Conservation (phyloP, 202 grass and related monocot species). For the Alloteropsis angusta region DNA sequence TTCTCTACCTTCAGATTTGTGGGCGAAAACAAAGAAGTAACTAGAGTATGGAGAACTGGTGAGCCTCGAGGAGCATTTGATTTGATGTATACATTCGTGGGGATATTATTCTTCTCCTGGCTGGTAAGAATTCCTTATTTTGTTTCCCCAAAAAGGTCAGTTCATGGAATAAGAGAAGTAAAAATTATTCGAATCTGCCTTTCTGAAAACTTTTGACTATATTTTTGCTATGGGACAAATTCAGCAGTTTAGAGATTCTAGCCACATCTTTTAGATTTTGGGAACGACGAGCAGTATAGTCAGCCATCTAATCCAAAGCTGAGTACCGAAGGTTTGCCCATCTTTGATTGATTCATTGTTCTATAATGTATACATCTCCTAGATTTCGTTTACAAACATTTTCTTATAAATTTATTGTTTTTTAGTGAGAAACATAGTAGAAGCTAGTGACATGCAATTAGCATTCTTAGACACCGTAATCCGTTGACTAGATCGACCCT, state of each 20-base stretch:
- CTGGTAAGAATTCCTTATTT: not conserved
- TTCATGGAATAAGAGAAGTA: not conserved
- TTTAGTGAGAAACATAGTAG: no score
- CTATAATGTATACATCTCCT: no score
- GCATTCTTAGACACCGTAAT: no score
- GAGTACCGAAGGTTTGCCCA: no score
- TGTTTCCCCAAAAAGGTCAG: not conserved
- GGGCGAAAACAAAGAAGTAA: not conserved
- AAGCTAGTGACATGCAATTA: no score
- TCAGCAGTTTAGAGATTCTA: not conserved
- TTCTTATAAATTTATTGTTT: no score
- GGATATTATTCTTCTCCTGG: not conserved
- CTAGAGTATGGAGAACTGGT: not conserved
- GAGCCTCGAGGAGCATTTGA: not conserved
- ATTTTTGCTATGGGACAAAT: not conserved
- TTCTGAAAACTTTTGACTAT: not conserved
- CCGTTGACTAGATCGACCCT: no score
- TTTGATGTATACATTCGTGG: not conserved
- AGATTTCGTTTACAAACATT: no score
- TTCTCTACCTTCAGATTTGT: not conserved
- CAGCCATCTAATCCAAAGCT: not conserved
- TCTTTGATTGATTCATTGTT: no score
- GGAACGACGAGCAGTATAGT: not conserved
- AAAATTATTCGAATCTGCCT: not conserved
- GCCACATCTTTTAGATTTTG: not conserved